phyloP scores from a whole-genome alignment of 2,329 filamentous ascomycete genomes.

The Metarhizium brunneum region DNA sequence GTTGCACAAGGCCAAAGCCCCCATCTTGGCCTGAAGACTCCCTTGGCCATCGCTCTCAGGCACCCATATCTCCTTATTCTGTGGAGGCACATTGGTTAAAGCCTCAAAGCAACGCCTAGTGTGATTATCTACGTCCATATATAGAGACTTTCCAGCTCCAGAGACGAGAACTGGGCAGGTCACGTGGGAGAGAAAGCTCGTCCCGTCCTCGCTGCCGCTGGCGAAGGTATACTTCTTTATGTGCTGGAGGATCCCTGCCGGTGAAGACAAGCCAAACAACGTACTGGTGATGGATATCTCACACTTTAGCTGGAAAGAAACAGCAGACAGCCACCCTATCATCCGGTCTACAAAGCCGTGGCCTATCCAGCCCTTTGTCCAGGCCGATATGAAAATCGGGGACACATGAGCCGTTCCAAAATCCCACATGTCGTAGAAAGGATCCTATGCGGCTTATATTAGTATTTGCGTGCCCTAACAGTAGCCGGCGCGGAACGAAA shows the following conservation, averaged over 20 bases:
- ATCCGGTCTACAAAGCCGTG: slow-evolving; percentile 11
- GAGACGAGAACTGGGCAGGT: slow-evolving; percentile 14
- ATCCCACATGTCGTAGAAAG: slow-evolving; percentile 14
- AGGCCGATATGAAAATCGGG: slow-evolving; percentile 9
- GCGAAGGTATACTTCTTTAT: too few relatives aligned
- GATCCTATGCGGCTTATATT: slow-evolving; percentile 1
- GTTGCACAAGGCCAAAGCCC: slow-evolving; percentile 5
- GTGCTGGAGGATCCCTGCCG: slow-evolving; percentile 7
- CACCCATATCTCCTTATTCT: slow-evolving; percentile 9
- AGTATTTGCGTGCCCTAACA: too few relatives aligned
- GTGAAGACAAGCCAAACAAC: slow-evolving; percentile 13
- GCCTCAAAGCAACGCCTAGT: slow-evolving; percentile 5
- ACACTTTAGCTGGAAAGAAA: slow-evolving; percentile 16
- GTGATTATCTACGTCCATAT: slow-evolving; percentile 6
- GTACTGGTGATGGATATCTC: slow-evolving; percentile 11
- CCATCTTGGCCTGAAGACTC: slow-evolving; percentile 9
- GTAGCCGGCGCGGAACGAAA: too few relatives aligned
- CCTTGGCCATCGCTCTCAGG: slow-evolving; percentile 5
- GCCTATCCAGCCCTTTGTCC: slow-evolving; percentile 11
- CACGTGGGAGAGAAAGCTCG: slow-evolving; percentile 8
- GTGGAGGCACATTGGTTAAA: background rate
- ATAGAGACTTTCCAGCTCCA: slow-evolving; percentile 6
- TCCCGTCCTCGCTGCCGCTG: slow-evolving; percentile 5
- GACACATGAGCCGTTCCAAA: slow-evolving; percentile 14
- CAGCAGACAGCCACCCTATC: slow-evolving; percentile 6